phyloP scores from a whole-genome alignment of 768 basidiomycete genomes.

The Serendipita indica region DNA sequence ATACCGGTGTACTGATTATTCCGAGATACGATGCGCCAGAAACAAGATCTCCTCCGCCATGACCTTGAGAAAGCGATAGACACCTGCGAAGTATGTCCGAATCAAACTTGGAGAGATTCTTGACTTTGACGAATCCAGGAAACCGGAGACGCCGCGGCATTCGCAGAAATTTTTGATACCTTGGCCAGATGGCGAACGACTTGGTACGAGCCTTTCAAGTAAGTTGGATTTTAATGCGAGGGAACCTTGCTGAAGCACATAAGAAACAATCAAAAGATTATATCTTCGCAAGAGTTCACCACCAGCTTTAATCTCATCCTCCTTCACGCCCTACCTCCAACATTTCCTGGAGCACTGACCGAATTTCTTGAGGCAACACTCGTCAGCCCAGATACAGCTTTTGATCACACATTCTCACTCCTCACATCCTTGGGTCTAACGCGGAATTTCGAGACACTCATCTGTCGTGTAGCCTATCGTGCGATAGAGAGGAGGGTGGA shows the following conservation, averaged over 20 bases:
- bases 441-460: conserved; percentile 69
- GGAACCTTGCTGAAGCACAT: neutral
- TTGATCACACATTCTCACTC: conserved; percentile 35
- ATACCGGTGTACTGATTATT: neutral
- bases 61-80: neutral
- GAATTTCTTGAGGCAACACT: conserved; percentile 47
- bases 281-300: neutral
- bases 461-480: conserved; percentile 73
- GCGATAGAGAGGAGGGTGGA: conserved; percentile 65
- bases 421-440: conserved; percentile 61
- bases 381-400: conserved; percentile 21
- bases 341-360: conserved; percentile 56
- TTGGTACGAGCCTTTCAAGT: neutral
- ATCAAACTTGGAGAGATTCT: neutral
- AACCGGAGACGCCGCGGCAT: neutral
- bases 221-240: neutral
- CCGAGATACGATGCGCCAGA: neutral
- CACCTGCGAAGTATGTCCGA: neutral
- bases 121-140: neutral
- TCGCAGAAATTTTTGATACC: neutral
- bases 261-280: neutral
- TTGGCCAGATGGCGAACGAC: neutral
- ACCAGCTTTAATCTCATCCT: conserved; percentile 21
- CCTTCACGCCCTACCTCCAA: conserved; percentile 53
- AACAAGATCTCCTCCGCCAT: neutral